phyloP scores from a whole-genome alignment of 768 basidiomycete genomes.

The Boletales sp. region DNA sequence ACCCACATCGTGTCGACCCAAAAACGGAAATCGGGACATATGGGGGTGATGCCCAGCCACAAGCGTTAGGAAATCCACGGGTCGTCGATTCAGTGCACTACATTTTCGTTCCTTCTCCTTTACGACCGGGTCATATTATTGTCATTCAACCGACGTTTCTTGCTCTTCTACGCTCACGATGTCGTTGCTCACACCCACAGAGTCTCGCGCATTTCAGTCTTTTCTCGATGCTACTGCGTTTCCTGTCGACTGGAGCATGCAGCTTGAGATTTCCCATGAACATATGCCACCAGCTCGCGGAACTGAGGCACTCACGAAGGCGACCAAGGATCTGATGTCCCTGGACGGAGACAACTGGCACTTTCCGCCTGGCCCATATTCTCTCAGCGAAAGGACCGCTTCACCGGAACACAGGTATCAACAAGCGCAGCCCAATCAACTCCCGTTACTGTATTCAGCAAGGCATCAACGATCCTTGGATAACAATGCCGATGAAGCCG shows the following conservation, averaged over 20 bases:
- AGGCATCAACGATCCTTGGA: constrained; percentile 13
- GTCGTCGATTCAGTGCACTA: constrained; percentile 5
- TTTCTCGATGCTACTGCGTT: constrained; percentile 53
- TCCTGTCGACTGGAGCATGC: constrained; percentile 48
- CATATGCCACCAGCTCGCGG: constrained; percentile 51
- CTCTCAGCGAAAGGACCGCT: constrained; percentile 7
- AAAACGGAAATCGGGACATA: constrained; percentile 20
- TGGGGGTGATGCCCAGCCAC: constrained; percentile 27
- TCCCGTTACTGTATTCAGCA: constrained; percentile 16
- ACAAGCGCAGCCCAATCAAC: constrained; percentile 16
- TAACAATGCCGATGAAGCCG: constrained; percentile 8
- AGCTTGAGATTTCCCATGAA: constrained; percentile 35
- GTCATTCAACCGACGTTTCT: background rate
- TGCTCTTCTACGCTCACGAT: constrained; percentile 27
- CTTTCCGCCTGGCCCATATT: constrained; percentile 19
- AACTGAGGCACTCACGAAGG: constrained; percentile 67
- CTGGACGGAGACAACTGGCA: constrained; percentile 49
- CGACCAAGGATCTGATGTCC: constrained; percentile 81
- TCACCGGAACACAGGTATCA: constrained; percentile 11
- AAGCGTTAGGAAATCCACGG: constrained; percentile 16
- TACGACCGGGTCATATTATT: background rate
- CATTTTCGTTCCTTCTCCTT: background rate
- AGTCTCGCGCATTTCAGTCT: constrained; percentile 65
- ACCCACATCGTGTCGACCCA: constrained; percentile 15
- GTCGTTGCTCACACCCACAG: constrained; percentile 64